Base-by-base conservation (phyloP, 306 rosid species). In the Boehmeria nivea region DNA sequence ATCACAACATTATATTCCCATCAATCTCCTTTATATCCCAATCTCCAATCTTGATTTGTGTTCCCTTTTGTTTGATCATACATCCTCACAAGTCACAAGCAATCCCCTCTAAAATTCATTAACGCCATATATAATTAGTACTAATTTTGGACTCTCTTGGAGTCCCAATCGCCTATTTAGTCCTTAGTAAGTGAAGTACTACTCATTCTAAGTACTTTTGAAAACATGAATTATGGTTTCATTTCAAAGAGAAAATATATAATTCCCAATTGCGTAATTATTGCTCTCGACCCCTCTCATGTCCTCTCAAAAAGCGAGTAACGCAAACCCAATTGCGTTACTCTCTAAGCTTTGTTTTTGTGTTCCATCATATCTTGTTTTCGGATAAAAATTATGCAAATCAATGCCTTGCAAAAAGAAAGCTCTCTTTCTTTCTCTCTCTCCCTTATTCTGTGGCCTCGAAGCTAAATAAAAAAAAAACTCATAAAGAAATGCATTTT, bases 1-100 rank as follows among this genome's bases (percentile, higher is more conserved):
- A 65, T 75, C 67, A 20, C 67, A 34, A 60, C 73, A 58, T 65
- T 48, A 72, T 57, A 72, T 74, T 71, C 69, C 59, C 60, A 33
- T 47, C 16, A 40, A 38, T 45, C 55, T 50, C 48, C 57, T 54
- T 69, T 48, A 6, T 44, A 40, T 40, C 62, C 63, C 2, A 36
- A 17, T 68, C 65, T 58, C n/a, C n/a, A n/a, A n/a, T n/a, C n/a
- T n/a, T n/a, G n/a, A n/a, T 58, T 40, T 51, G 43, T 72, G 56
- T 64, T 54, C 59, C 57, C 70, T 43, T 37, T 58, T 21, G 17
- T 54, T 52, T 13, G 6, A 23, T 51, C 33, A 57, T 40, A 12
- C 6, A 31, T 31, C 24, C 59, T 62, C 61, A n/a, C 44, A 43
- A 57, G 40, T 62, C 61, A n/a, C 44, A 43, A 57, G 40, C 49